Evolutionary conservation across 495 filamentous ascomycete genomes (phyloP), one percentile per base, ranked within the genome.

Genomic region (Daldinia vernicosa): DNA sequence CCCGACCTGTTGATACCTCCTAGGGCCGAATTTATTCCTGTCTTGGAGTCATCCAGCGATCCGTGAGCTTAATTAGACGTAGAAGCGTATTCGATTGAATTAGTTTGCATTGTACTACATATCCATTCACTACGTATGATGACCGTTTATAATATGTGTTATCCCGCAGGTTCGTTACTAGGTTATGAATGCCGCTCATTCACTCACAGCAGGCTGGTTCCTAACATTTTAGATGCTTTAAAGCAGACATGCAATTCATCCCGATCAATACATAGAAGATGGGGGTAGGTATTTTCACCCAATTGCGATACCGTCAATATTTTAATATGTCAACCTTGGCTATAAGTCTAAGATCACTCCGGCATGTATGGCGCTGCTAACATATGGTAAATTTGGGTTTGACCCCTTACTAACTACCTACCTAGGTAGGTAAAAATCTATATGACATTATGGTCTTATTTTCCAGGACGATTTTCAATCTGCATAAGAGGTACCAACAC

Each of bases 61-160:
- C 55, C 56, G 30, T 11, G 35, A 70, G 67, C 61, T 70, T 70
- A 70, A 63, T 69, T 69, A 39, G 66, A 69, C 66, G 66, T 63
- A 27, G 51, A 45, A 9, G 56, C 24, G 17, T 51, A 57, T 35
- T 17, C 15, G 24, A 33, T 22, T 26, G n/a, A 30, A 14, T 22
- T 15, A 14, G 24, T 17, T 30, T 22, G 12, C 12, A 11, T 37
- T 26, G 8, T 33, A 33, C 17, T 35, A 8, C 22, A 32, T 24
- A 56, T 35, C 4, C 19, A 12, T 57, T 7, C 11, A 14, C 8
- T 4, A 1, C 3, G 17, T 19, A 19, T 4, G 8, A 47, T 47
- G 43, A 47, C 19, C 22, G 8, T 22, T 47, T 47, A 47, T 47
- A 47, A 47, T 3, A 24, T 1, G 19, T 47, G 43, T 19, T 47